Evolutionary conservation across 805 yeast genomes (phyloP).

Genomic region (Wickerhamiella azymoides): DNA sequence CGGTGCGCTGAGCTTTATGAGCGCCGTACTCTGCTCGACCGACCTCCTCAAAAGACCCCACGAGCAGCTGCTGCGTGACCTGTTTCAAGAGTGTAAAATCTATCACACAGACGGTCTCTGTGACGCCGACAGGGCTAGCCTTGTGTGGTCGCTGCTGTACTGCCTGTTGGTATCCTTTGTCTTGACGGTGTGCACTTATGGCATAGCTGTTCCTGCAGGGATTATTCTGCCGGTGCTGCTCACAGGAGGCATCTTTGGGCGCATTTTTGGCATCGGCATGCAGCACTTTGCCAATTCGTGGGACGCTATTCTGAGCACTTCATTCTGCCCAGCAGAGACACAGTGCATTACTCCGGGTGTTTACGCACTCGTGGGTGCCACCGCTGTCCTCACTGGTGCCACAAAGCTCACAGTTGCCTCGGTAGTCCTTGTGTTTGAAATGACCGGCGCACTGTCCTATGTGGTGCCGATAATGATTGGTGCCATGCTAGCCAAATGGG

Average conservation of each 20-base stretch:
- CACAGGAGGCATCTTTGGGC: conserved; percentile 87
- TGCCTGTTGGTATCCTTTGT: conserved; percentile 39
- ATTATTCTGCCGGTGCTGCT: conserved; percentile 96
- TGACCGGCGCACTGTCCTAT: conserved; percentile 75
- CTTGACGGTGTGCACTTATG: conserved; percentile 55
- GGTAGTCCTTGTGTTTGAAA: conserved; percentile 67
- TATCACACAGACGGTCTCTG: conserved; percentile 14
- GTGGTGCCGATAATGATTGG: conserved; percentile 78
- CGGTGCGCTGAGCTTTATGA: conserved; percentile 32
- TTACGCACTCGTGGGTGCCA: conserved; percentile 81
- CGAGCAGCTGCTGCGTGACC: conserved; percentile 37
- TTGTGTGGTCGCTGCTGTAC: conserved; percentile 24
- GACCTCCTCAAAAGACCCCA: conserved; percentile 42
- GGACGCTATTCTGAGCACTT: conserved; percentile 15
- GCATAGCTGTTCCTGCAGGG: conserved; percentile 80
- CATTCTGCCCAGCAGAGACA: conserved; percentile 30
- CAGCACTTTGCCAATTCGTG: conserved; percentile 47
- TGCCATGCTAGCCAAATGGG: conserved; percentile 59
- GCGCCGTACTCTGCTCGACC: conserved; percentile 34
- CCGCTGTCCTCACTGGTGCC: conserved; percentile 65
- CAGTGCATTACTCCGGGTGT: conserved; percentile 71
- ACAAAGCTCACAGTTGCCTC: conserved; percentile 69
- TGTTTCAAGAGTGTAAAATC: conserved; percentile 54
- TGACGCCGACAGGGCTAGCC: neutral
- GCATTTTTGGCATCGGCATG: conserved; percentile 66